Percentiles rank a stretch among this genome's conserved stretches.
Evolutionary conservation across 2,329 filamentous ascomycete genomes (phyloP).

Genomic region (Diaporthe vexans): DNA sequence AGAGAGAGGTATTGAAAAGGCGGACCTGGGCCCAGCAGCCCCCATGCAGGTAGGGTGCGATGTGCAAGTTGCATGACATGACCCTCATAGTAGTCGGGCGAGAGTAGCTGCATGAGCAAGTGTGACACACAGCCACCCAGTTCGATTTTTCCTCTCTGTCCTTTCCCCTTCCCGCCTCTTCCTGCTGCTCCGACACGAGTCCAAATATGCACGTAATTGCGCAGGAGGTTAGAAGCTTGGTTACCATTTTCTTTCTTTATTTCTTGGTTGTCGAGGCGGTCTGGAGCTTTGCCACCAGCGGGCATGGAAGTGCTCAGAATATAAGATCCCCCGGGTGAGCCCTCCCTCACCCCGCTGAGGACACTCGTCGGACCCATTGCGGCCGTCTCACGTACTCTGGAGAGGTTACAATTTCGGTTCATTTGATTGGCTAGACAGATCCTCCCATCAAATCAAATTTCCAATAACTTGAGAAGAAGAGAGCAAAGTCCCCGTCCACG

Average conservation of each 20-base stretch:
- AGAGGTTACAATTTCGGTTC: neutral
- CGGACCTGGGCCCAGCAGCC: neutral
- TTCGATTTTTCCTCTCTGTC: no score
- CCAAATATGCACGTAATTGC: neutral
- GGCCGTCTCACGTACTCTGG: constrained; percentile 14
- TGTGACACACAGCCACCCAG: constrained; percentile 9
- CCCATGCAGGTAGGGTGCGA: constrained; percentile 1
- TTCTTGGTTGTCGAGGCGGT: constrained; percentile 14
- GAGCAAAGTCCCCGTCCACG: neutral
- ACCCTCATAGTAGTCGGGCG: constrained; percentile 24
- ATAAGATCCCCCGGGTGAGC: neutral
- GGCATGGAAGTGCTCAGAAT: neutral
- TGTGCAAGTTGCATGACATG: constrained; percentile 4
- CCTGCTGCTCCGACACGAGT: neutral
- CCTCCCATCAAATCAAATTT: neutral
- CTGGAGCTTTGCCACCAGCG: constrained; percentile 6
- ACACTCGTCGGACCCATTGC: neutral
- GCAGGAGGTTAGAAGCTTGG: neutral
- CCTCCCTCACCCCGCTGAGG: neutral
- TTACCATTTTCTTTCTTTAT: neutral
- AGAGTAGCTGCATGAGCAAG: neutral
- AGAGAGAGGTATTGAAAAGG: neutral
- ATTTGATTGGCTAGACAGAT: constrained; percentile 7
- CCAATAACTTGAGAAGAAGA: neutral
- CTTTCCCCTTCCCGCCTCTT: constrained; percentile 1